phyloP scores from a whole-genome alignment of 208 protist species.

The Tritrichomonas foetus region DNA sequence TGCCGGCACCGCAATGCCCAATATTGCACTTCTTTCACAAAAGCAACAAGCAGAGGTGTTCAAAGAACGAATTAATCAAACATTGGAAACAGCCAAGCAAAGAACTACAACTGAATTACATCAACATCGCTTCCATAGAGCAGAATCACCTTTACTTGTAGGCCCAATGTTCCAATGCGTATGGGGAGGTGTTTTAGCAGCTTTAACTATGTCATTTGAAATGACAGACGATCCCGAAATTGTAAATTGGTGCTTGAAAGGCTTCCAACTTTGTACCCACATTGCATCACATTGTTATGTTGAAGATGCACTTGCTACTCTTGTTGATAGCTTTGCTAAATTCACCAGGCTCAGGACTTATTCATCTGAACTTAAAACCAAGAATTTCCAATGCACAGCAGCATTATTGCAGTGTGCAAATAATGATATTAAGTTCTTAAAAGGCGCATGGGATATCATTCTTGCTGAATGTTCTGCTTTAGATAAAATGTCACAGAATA shows the following conservation, averaged over 20 bases:
- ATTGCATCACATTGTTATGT: slow-evolving; percentile 35
- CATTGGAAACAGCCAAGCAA: neutral
- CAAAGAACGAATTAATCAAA: neutral
- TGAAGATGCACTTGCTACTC: neutral
- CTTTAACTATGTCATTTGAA: slow-evolving; percentile 31
- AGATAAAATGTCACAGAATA: neutral
- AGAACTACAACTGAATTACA: neutral
- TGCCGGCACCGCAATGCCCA: neutral
- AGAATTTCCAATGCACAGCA: neutral
- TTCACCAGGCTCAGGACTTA: neutral
- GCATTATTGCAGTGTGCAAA: neutral
- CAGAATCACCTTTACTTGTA: neutral
- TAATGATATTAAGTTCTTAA: neutral
- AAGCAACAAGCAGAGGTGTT: neutral
- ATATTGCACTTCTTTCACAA: neutral
- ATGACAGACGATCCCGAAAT: neutral
- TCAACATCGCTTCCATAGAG: neutral
- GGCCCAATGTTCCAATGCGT: neutral
- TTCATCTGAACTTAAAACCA: neutral
- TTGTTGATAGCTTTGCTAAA: slow-evolving; percentile 36
- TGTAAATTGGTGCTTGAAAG: neutral
- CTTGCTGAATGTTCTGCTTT: neutral
- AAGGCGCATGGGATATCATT: neutral
- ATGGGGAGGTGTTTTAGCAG: neutral
- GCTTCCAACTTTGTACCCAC: neutral